Base-by-base conservation (phyloP, 495 filamentous ascomycete genomes). In the Talaromyces thailandensis region DNA sequence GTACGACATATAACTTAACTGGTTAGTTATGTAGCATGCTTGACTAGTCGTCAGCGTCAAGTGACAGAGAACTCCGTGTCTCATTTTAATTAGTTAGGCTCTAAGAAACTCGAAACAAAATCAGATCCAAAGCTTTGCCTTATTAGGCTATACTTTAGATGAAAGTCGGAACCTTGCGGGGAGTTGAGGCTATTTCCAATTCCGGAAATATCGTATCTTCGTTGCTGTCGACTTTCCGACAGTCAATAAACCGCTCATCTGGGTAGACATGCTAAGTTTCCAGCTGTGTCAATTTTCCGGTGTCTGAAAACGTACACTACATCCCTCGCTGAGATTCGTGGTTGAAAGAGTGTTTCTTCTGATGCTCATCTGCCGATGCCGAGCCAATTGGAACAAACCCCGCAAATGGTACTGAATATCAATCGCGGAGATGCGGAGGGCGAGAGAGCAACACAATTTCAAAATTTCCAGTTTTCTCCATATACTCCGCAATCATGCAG, bases 401-500 rank as follows among this genome's bases (percentile, higher is more conserved):
- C 51, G 51, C 51, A 55, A 28, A 23, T 26, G 28, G 11, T 21
- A 3, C 48, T 35, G 26, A 57, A 57, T 31, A 57, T 57, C 55
- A 57, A 57, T 57, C 55, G 55, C 55, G 55, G 55, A 57, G 55
- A 57, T 57, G 55, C 55, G 55, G 55, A 57, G 55, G 18, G 55
- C 35, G 16, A 57, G 14, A 16, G 25, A 35, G 6, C 16, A 57
- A 57, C 26, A 57, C 7, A 31, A 57, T 18, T 57, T 57, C 21
- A 57, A 35, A 57, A 7, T 35, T 11, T 4, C 18, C 55, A 18
- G 8, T 35, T 23, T 57, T 23, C 55, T 57, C 53, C 14, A 57
- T 57, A 32, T 31, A 35, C 55, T 57, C 55, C 55, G 28, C 55
- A 31, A 57, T 35, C 26, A 11, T 57, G 55, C 55, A 57, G 26